These are phyloP conservation scores for Thielaviopsis euricoi DNA, from an alignment of 2,329 filamentous ascomycete genomes.

Conservation along the genomic window DNA sequence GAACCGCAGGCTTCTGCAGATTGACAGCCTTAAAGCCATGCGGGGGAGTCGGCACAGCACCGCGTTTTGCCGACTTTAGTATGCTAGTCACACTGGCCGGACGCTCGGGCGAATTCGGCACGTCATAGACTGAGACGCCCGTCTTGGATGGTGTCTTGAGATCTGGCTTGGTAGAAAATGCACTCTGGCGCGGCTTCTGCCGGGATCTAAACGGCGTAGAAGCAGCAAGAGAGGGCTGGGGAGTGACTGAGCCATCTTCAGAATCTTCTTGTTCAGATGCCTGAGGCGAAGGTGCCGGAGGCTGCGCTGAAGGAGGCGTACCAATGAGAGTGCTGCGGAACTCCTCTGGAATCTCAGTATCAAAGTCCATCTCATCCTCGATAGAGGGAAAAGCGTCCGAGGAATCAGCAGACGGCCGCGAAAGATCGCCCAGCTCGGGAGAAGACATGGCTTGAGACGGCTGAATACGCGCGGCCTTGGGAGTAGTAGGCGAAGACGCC, in stretches of 20 bases:
- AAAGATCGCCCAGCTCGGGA: not conserved
- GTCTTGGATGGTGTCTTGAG: not conserved
- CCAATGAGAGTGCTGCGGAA: not conserved
- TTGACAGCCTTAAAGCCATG: not conserved
- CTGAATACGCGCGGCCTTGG: not conserved
- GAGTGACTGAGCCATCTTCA: not conserved
- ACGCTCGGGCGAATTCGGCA: slow-evolving; percentile 3
- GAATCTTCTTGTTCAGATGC: not conserved
- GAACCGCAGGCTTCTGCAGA: not conserved
- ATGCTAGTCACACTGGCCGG: not conserved
- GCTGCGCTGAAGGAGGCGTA: slow-evolving; percentile 2
- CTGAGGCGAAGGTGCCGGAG: not conserved
- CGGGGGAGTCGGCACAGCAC: not conserved
- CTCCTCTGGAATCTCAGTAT: not conserved
- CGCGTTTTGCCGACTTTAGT: not conserved
- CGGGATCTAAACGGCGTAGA: not conserved
- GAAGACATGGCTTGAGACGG: not conserved
- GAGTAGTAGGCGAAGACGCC: not conserved
- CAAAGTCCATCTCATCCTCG: not conserved
- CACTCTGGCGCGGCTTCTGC: slow-evolving; percentile 7
- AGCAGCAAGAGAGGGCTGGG: not conserved
- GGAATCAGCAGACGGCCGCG: not conserved
- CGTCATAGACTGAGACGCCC: slow-evolving; percentile 7
- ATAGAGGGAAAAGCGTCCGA: not conserved
- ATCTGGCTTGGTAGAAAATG: not conserved